Conservation (phyloP, 192 early-diverging fungal species). For the Linnemannia hyalina region DNA sequence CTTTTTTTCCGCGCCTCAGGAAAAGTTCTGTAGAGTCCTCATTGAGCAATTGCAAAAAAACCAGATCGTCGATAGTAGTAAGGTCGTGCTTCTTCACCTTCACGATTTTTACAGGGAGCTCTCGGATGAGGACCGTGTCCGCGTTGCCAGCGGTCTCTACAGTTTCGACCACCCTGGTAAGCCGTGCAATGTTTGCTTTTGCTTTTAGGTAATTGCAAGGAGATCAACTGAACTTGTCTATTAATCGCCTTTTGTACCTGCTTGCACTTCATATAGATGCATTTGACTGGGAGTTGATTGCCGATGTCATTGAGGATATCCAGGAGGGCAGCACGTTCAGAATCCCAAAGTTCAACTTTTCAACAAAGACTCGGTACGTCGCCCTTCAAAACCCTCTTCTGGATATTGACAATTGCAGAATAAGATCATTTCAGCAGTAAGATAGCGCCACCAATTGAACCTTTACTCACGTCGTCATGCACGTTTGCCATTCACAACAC, state of each 20-base stretch:
- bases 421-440: background rate
- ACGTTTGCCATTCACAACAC: background rate
- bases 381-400: background rate
- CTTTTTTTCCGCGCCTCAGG: constrained; percentile 8
- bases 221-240: background rate
- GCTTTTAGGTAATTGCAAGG: background rate
- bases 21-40: constrained; percentile 42
- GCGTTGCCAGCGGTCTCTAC: constrained; percentile 64
- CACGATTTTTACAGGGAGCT: constrained; percentile 78
- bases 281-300: constrained; percentile 82
- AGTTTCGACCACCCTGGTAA: constrained; percentile 78
- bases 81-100: constrained; percentile 70
- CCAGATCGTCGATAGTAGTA: constrained; percentile 55
- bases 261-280: constrained; percentile 59
- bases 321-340: constrained; percentile 60
- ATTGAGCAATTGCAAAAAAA: constrained; percentile 60
- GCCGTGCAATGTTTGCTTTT: background rate
- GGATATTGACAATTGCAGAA: background rate
- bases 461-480: background rate
- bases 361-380: constrained; percentile 57
- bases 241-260: background rate
- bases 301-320: constrained; percentile 64
- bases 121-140: constrained; percentile 62
- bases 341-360: constrained; percentile 77
- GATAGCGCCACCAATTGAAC: background rate